Conservation (phyloP, 495 filamentous ascomycete species). For the Penicillium angulare region DNA sequence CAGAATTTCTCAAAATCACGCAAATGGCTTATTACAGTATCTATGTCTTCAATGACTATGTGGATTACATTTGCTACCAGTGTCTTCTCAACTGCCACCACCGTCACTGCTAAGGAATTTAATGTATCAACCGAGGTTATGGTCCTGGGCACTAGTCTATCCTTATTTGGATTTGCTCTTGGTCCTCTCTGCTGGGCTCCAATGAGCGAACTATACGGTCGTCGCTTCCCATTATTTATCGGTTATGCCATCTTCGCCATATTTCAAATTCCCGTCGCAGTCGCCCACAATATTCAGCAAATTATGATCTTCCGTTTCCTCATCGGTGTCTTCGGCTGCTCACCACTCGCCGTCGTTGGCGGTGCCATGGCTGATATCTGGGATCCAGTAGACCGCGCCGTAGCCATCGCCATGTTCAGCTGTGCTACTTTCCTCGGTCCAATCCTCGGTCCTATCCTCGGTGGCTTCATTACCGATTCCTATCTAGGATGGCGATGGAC, state of each 20-base stretch:
- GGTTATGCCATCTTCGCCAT: slow-evolving; percentile 57
- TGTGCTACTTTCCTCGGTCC: slow-evolving; percentile 52
- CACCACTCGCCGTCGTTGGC: slow-evolving; percentile 60
- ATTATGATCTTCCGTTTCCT: slow-evolving; percentile 63
- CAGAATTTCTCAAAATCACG: slow-evolving; percentile 59
- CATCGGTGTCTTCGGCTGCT: slow-evolving; percentile 59
- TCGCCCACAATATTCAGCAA: slow-evolving; percentile 56
- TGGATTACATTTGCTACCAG: slow-evolving; percentile 58
- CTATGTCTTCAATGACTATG: slow-evolving; percentile 57
- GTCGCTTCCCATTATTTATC: slow-evolving; percentile 54
- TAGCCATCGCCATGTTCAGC: slow-evolving; percentile 58
- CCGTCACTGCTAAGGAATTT: slow-evolving; percentile 48
- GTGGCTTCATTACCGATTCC: slow-evolving; percentile 56
- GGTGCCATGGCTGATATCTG: slow-evolving; percentile 64
- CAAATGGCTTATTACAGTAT: slow-evolving; percentile 72
- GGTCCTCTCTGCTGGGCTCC: slow-evolving; percentile 58
- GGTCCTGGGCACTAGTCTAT: slow-evolving; percentile 54
- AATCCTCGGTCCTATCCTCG: slow-evolving; percentile 30
- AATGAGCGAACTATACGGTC: slow-evolving; percentile 57
- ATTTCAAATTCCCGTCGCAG: slow-evolving; percentile 61
- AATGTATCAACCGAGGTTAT: slow-evolving; percentile 54
- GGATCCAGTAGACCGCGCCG: slow-evolving; percentile 56
- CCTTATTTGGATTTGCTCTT: slow-evolving; percentile 54
- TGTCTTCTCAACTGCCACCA: slow-evolving; percentile 57
- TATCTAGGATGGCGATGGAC: slow-evolving; percentile 65